phyloP scores from a whole-genome alignment of 768 basidiomycete genomes.

The Boletus eberwhitei region DNA sequence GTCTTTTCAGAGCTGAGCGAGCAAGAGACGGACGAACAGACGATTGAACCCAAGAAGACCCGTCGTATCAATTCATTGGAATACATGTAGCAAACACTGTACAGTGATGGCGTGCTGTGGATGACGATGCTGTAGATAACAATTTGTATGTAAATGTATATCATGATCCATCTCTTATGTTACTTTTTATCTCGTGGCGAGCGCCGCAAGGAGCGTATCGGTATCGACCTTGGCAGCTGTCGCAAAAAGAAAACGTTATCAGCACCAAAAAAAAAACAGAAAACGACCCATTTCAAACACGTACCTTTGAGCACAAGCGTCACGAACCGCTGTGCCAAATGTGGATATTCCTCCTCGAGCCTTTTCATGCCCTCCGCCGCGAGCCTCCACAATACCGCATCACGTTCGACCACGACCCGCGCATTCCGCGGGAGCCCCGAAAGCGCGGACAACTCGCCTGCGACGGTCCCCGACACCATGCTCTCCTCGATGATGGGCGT shows the following conservation, averaged over 20 bases:
- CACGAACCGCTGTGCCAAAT: slow-evolving; percentile 61
- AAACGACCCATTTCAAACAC: slow-evolving; percentile 12
- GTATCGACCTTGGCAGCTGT: slow-evolving; percentile 64
- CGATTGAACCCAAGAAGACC: not conserved
- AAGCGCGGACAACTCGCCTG: slow-evolving; percentile 86
- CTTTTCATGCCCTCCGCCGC: slow-evolving; percentile 51
- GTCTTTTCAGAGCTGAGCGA: slow-evolving; percentile 54
- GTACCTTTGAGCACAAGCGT: slow-evolving; percentile 72
- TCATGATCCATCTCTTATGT: not conserved
- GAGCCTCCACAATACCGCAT: slow-evolving; percentile 80
- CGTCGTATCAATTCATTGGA: not conserved
- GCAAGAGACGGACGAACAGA: slow-evolving; percentile 9
- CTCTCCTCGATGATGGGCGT: slow-evolving; percentile 73
- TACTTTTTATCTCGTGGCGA: slow-evolving; percentile 40
- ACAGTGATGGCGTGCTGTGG: not conserved
- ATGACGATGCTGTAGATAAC: slow-evolving; percentile 7
- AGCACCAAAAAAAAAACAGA: not conserved
- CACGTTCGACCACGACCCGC: slow-evolving; percentile 76
- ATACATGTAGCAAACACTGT: not conserved
- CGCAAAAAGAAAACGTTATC: not conserved
- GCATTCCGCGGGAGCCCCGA: slow-evolving; percentile 80
- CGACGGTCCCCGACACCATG: slow-evolving; percentile 91
- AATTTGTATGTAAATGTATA: not conserved
- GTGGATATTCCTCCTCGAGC: slow-evolving; percentile 68
- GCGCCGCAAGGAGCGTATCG: slow-evolving; percentile 56